A percentile compares a stretch with the other conserved stretches of the same genome.
These are phyloP conservation scores for Leptographium wingfieldii DNA, from an alignment of 2,329 filamentous ascomycete genomes.

Conservation along the genomic window DNA sequence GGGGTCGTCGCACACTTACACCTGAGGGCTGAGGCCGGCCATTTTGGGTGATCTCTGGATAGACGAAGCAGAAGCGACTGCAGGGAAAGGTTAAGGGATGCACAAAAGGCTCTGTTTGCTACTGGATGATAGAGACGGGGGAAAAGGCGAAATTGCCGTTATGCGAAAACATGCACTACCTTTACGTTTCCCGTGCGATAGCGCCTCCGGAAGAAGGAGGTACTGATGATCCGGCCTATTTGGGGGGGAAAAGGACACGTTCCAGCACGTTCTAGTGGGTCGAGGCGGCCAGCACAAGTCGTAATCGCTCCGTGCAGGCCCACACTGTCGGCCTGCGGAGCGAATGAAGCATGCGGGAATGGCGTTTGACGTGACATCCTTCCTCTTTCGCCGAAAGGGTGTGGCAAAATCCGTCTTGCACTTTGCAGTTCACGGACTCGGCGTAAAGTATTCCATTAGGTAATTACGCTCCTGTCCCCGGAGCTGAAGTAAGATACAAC, in stretches of 20 bases:
- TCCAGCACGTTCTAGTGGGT: constrained; percentile 3
- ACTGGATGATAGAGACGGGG: background rate
- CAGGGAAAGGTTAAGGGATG: background rate
- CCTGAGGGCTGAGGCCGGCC: constrained; percentile 49
- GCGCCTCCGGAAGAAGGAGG: background rate
- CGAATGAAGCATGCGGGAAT: background rate
- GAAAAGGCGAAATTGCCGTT: background rate
- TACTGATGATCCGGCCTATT: constrained; percentile 1
- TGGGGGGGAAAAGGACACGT: constrained; percentile 10
- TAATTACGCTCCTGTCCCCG: background rate
- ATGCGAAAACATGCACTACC: background rate
- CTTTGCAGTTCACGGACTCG: no score
- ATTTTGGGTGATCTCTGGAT: constrained; percentile 28
- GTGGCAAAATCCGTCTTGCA: background rate
- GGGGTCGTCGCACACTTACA: constrained; percentile 32
- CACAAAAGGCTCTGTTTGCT: background rate
- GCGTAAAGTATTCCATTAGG: background rate
- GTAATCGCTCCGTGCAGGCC: background rate
- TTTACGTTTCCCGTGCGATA: background rate
- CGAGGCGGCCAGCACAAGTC: background rate
- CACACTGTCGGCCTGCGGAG: background rate
- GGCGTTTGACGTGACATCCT: background rate
- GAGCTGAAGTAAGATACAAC: no score
- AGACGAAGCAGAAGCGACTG: background rate
- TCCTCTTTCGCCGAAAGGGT: background rate